Evolutionary conservation across 768 basidiomycete genomes (phyloP).

Genomic region (Amanita polypyramis): DNA sequence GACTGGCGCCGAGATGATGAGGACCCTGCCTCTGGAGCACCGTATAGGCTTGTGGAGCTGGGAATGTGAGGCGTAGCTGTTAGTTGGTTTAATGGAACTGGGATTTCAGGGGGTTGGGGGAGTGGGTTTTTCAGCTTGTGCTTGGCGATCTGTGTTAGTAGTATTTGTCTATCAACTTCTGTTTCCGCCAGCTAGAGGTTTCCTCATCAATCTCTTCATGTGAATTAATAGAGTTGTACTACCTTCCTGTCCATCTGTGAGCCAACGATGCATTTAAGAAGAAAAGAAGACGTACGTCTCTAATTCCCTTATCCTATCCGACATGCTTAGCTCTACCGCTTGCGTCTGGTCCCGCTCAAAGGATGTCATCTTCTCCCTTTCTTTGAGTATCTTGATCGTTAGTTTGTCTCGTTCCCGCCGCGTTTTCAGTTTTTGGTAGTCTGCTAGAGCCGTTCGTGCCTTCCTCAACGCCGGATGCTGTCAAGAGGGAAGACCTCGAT

Average conservation of each 20-base stretch:
- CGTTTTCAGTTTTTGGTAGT: constrained; percentile 27
- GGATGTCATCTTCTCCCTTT: constrained; percentile 17
- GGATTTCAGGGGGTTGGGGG: constrained; percentile 6
- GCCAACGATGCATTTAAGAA: not conserved
- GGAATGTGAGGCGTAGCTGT: not conserved
- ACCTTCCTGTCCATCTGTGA: constrained; percentile 2
- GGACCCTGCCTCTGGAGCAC: not conserved
- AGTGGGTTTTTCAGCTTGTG: constrained; percentile 8
- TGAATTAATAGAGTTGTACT: not conserved
- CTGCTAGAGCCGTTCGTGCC: constrained; percentile 24
- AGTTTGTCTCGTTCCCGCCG: constrained; percentile 20
- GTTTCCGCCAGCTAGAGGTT: not conserved
- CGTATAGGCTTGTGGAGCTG: constrained; percentile 1
- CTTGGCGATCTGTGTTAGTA: constrained; percentile 1
- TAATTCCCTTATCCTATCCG: constrained; percentile 21
- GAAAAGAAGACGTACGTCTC: constrained; percentile 15
- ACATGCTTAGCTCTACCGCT: constrained; percentile 25
- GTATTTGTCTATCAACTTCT: not conserved
- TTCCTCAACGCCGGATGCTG: constrained; percentile 18
- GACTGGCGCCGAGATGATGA: constrained; percentile 2
- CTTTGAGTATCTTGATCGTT: constrained; percentile 21
- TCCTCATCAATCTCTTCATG: constrained; percentile 4
- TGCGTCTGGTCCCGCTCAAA: constrained; percentile 24
- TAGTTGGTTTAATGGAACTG: constrained; percentile 4
- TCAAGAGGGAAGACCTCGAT: not conserved